Evolutionary conservation across 179 eudicot species (phyloP), one percentile per base, ranked within the genome.

Genomic region (Amaranthus tricolor): DNA sequence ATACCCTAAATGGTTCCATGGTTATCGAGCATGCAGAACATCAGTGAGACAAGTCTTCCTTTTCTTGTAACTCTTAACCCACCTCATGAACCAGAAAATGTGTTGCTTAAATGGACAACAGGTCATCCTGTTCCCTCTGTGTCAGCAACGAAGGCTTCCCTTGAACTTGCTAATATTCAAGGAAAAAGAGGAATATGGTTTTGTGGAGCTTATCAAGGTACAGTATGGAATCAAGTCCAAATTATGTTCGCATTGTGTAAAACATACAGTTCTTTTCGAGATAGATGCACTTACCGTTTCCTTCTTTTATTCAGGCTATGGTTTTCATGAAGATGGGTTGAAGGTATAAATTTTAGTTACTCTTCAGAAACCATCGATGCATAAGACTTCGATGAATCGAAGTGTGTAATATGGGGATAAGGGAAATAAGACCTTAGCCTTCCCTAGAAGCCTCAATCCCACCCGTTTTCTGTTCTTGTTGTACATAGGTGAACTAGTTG

Each of bases 151-250:
- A 90, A 90, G 81, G 95, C 98, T 77, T 88, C 96, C 68, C 70
- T 74, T 65, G 87, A 89, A 84, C 85, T 94, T 71, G 71, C 64
- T 74, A 70, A 70, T n/a, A 89, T 94, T 82, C 98, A 95, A 89
- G 99, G 99, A 72, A 89, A 84, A 81, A 86, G 99, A 75, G 88
- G 97, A 77, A 84, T 93, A 74, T 93, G 98, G 98, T 93, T 89
- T 70, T 91, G 97, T 76, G 98, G 99, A 66, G 99, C 97, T 71
- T 95, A 95, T 85, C 98, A 88, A 81, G 96, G 98, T 91, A 79
- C 72, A 70, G 9, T 31, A 31, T 31, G 40, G 40, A 31, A 31
- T 31, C 40, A 31, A 31, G 40, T 13, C 58, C 3, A 54, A 54
- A 54, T 13, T 2, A n/a, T 9, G 6, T 54, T 54, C 58, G 6